These are phyloP conservation scores for Dactylellina haptotyla DNA, from an alignment of 2,329 filamentous ascomycete species.

Conservation along the genomic window DNA sequence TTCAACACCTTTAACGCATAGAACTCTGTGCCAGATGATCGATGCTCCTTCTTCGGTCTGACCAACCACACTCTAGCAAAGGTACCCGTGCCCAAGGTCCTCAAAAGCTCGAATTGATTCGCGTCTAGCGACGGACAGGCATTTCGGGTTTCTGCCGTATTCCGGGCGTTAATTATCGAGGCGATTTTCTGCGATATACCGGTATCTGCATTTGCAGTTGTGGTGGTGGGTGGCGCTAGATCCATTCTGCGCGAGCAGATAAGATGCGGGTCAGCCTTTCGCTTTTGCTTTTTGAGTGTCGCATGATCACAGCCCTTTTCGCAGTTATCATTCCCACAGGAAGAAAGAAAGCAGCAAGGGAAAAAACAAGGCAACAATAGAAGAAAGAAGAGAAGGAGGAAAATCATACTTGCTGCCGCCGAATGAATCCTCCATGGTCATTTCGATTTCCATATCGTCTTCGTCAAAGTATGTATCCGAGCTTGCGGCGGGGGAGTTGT, in stretches of 20 bases:
- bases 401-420: conserved; percentile 33
- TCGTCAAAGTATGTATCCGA: conserved; percentile 53
- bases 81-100: conserved; percentile 78
- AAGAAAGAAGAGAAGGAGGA: conserved; percentile 1
- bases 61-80: conserved; percentile 86
- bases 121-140: conserved; percentile 61
- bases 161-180: conserved; percentile 47
- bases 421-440: conserved; percentile 44
- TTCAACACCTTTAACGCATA: conserved; percentile 58
- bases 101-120: conserved; percentile 76
- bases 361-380: conserved; percentile 4
- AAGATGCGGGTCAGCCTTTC: conserved; percentile 27
- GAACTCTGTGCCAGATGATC: conserved; percentile 57
- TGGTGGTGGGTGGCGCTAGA: conserved; percentile 15
- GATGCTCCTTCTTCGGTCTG: conserved; percentile 68
- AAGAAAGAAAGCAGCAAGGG: neutral
- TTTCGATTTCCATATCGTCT: conserved; percentile 51
- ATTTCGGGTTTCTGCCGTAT: conserved; percentile 56
- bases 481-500: conserved; percentile 48
- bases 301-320: conserved; percentile 18
- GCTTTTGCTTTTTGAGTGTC: conserved; percentile 16
- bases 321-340: neutral
- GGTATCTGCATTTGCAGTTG: conserved; percentile 1
- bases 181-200: conserved; percentile 30
- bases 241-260: conserved; percentile 33